These are phyloP conservation scores for Plantago elongata DNA, from an alignment of 257 asterid species.

Conservation along the genomic window DNA sequence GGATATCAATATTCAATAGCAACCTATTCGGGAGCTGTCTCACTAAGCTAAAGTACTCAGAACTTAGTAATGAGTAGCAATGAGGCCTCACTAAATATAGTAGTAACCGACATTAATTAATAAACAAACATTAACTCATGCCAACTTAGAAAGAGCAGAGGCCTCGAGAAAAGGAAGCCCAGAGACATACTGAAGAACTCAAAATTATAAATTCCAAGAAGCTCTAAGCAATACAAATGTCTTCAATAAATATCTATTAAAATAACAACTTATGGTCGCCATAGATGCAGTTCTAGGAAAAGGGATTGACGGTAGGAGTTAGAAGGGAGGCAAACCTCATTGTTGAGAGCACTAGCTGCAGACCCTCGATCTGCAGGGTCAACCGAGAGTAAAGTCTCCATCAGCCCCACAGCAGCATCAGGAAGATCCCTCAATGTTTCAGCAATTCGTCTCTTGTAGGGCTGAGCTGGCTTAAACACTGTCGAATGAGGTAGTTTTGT, in stretches of 20 bases:
- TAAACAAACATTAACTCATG: too few relatives aligned
- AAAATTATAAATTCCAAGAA: background rate
- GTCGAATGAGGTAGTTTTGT: conserved; percentile 64
- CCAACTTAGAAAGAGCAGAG: background rate
- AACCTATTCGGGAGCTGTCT: too few relatives aligned
- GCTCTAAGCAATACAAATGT: background rate
- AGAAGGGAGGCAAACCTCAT: conserved; percentile 37
- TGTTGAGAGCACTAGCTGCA: conserved; percentile 64
- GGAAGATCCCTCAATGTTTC: conserved; percentile 71
- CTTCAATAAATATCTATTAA: background rate
- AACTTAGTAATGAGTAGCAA: too few relatives aligned
- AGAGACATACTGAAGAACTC: too few relatives aligned
- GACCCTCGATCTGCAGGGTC: conserved; percentile 73
- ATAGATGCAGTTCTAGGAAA: background rate
- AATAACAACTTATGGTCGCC: background rate
- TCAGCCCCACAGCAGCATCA: conserved; percentile 49
- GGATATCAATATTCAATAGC: too few relatives aligned
- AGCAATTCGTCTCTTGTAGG: conserved; percentile 60
- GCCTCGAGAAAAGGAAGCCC: background rate
- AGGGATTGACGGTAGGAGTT: background rate
- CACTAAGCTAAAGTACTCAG: too few relatives aligned
- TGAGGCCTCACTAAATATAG: too few relatives aligned
- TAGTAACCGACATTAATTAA: too few relatives aligned
- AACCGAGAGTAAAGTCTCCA: conserved; percentile 74
- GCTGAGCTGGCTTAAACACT: conserved; percentile 61